A percentile compares a stretch with the other conserved stretches of the same genome.
Conservation (phyloP, 768 basidiomycete genomes). For the Mycena rebaudengoi region DNA sequence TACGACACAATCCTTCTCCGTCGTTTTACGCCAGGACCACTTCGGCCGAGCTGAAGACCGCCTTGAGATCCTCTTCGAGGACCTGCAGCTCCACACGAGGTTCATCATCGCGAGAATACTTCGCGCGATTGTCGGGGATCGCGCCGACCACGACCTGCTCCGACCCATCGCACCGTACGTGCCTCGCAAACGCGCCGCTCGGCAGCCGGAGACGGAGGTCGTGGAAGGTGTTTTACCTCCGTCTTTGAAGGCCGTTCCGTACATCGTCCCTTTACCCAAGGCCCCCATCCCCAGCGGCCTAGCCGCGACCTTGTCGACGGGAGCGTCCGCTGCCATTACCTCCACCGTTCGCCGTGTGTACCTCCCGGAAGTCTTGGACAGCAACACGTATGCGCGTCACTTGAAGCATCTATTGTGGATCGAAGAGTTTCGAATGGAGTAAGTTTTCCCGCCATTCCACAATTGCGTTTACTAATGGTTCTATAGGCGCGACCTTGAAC, state of each 20-base stretch:
- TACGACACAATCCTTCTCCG: slow-evolving; percentile 35
- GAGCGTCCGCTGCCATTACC: slow-evolving; percentile 38
- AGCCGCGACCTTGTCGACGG: slow-evolving; percentile 38
- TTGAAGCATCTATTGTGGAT: slow-evolving; percentile 66
- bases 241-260: slow-evolving; percentile 50
- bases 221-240: slow-evolving; percentile 54
- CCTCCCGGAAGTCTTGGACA: slow-evolving; percentile 50
- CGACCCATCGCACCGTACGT: slow-evolving; percentile 56
- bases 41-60: slow-evolving; percentile 63
- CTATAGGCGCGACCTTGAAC: slow-evolving; percentile 48
- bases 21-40: slow-evolving; percentile 44
- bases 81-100: slow-evolving; percentile 47
- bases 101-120: slow-evolving; percentile 61
- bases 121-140: slow-evolving; percentile 54
- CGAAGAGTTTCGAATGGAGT: slow-evolving; percentile 57
- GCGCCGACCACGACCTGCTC: slow-evolving; percentile 54
- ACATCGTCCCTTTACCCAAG: slow-evolving; percentile 47
- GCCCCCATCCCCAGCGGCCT: slow-evolving; percentile 50
- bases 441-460: slow-evolving; percentile 4
- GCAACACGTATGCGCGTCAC: slow-evolving; percentile 49
- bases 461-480: background rate
- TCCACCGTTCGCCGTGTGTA: slow-evolving; percentile 41
- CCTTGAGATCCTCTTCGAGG: slow-evolving; percentile 61
- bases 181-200: slow-evolving; percentile 43
- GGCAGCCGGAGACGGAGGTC: slow-evolving; percentile 44